Evolutionary conservation across 768 basidiomycete species (phyloP), one percentile per base, ranked within the genome.

Genomic region (Mycena venus): DNA sequence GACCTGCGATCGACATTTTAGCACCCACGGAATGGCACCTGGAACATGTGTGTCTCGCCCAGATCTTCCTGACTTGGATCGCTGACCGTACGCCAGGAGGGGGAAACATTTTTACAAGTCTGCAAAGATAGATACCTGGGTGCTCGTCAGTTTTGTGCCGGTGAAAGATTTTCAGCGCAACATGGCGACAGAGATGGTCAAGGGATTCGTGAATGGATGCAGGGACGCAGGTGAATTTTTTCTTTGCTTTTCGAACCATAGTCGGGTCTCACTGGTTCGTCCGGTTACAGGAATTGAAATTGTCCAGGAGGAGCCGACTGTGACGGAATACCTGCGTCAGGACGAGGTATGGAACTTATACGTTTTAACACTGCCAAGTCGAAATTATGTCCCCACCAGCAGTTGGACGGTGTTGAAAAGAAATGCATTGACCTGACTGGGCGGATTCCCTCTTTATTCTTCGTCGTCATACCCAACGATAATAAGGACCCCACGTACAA

Each of bases 391-490:
- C 10, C 4, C 25, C 40, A 8, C 7, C 47, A 70, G 68, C 27
- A 62, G 9, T 23, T 70, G 36, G 47, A 70, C 38, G 49, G 11
- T 19, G 95, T 94, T 82, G 91, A 94, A 94, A 94, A 79, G 74
- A 90, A 87, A n/a, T 42, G 36, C 53, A 21, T 40, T 85, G 81
- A 86, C 59, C 77, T 80, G 32, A 86, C 84, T 75, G 82, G 82
- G 27, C 82, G 82, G 8, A 79, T 75, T 7, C 93, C 94, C 0
- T 84, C 84, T 7, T 84, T 95, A 2, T 85, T 94, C 25, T 89
- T 95, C 1, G 88, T 91, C 34, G 81, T 96, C 31, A 86, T 96
- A 19, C 95, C 95, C 0, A 93, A 95, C 71, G 88, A 88, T 1
- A 91, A 90, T 1, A 90, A 91, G 36, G 92, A 95, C 60, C 89